Evolutionary conservation across 2,329 filamentous ascomycete species (phyloP).

Genomic region (Colletotrichum brevisporum): DNA sequence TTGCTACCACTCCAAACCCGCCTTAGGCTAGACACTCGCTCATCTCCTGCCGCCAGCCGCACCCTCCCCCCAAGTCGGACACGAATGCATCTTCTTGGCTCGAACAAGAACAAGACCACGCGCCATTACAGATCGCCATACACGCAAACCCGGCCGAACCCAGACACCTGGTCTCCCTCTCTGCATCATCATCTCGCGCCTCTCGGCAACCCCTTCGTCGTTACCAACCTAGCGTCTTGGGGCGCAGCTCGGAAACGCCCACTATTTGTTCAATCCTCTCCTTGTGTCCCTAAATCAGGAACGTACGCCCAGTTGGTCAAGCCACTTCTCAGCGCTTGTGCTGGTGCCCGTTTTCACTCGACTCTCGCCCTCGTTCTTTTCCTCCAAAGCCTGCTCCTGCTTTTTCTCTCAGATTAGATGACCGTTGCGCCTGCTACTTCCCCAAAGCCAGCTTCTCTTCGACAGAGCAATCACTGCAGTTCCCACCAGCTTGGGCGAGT

Average conservation of each 20-base stretch:
- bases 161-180: constrained; percentile 5
- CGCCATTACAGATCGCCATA: constrained; percentile 16
- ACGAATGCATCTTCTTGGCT: constrained; percentile 11
- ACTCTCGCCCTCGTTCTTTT: constrained; percentile 3
- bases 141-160: background rate
- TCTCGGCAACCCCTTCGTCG: constrained; percentile 15
- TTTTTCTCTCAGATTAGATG: constrained; percentile 19
- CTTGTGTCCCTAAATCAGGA: constrained; percentile 28
- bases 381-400: constrained; percentile 1
- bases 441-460: background rate
- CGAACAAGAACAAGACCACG: constrained; percentile 17
- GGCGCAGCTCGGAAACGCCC: constrained; percentile 30
- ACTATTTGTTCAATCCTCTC: constrained; percentile 26
- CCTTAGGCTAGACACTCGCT: constrained; percentile 4
- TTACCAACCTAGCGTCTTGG: constrained; percentile 27
- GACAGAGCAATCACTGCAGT: background rate
- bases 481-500: background rate
- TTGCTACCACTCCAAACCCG: constrained; percentile 1
- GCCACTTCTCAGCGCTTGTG: constrained; percentile 27
- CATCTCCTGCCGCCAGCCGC: constrained; percentile 28
- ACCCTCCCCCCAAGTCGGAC: background rate
- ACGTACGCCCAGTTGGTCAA: constrained; percentile 26
- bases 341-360: constrained; percentile 16
- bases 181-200: constrained; percentile 9
- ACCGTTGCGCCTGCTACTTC: constrained; percentile 14